phyloP scores from a whole-genome alignment of 805 yeast species.

The Metschnikowia lunata region DNA sequence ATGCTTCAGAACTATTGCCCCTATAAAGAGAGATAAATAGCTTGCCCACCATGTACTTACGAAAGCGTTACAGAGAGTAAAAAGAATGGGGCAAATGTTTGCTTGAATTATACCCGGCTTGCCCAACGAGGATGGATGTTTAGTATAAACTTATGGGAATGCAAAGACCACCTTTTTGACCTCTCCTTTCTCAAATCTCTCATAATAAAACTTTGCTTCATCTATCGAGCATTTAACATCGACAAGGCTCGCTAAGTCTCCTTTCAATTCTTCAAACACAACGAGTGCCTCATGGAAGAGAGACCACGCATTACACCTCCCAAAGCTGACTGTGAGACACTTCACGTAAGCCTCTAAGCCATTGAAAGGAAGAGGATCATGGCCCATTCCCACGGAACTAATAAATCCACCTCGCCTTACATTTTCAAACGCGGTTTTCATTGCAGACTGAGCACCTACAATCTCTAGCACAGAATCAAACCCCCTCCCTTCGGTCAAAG shows the following conservation, averaged over 20 bases:
- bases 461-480: constrained; percentile 60
- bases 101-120: no score
- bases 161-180: constrained; percentile 54
- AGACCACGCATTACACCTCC: constrained; percentile 60
- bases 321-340: constrained; percentile 54
- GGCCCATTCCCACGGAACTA: constrained; percentile 58
- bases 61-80: no score
- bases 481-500: constrained; percentile 44
- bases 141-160: constrained; percentile 2
- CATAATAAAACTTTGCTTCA: constrained; percentile 45
- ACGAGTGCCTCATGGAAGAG: constrained; percentile 49
- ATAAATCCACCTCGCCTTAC: constrained; percentile 58
- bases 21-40: no score
- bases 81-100: no score
- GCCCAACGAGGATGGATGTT: no score
- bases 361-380: constrained; percentile 50
- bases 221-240: constrained; percentile 44
- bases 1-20: no score
- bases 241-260: constrained; percentile 47
- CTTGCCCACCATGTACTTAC: no score
- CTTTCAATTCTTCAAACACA: constrained; percentile 40
- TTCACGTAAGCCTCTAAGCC: constrained; percentile 57
- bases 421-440: constrained; percentile 46
- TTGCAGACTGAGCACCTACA: constrained; percentile 53
- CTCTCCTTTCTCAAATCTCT: constrained; percentile 48